Conservation (phyloP, 1,284 basidiomycete genomes). For the Puccinia horiana region DNA sequence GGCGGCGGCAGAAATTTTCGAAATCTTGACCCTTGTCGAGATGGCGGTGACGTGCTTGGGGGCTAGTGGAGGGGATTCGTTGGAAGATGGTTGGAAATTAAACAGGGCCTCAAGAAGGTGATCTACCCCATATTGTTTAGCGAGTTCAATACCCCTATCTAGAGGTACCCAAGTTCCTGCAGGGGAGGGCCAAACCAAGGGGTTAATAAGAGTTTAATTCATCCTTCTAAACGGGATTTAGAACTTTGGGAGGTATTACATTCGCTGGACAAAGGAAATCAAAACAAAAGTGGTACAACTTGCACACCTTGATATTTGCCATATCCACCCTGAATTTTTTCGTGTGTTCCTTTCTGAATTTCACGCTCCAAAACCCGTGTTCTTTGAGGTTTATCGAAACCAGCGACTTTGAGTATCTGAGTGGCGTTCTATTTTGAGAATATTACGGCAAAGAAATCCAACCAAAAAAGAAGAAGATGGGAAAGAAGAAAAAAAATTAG, state of each 20-base stretch:
- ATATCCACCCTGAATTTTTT: conserved; percentile 99
- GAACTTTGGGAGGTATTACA: background rate
- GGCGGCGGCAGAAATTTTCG: conserved; percentile 59
- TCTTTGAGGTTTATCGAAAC: conserved; percentile 97
- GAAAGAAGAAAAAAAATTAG: background rate
- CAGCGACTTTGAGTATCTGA: conserved; percentile 98
- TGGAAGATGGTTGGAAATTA: conserved; percentile 85
- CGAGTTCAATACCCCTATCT: conserved; percentile 80
- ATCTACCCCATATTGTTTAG: conserved; percentile 92
- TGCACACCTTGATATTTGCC: conserved; percentile 95
- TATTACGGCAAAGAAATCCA: background rate
- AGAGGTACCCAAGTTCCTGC: conserved; percentile 98
- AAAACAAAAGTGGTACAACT: conserved; percentile 3
- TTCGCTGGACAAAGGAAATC: background rate
- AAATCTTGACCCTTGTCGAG: conserved; percentile 63
- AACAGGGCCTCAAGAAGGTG: conserved; percentile 86
- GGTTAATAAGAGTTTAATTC: conserved; percentile 2
- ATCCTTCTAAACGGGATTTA: background rate
- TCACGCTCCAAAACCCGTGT: conserved; percentile 96
- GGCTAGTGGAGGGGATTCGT: conserved; percentile 84
- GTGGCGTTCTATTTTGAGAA: conserved; percentile 78
- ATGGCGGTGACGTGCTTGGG: conserved; percentile 88
- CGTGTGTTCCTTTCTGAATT: conserved; percentile 97
- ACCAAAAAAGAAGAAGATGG: background rate
- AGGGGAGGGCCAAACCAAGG: conserved; percentile 30